A percentile compares a stretch with the other conserved stretches of the same genome.
phyloP scores from a whole-genome alignment of 352 stramenopile species.

The Pythium coloratum region DNA sequence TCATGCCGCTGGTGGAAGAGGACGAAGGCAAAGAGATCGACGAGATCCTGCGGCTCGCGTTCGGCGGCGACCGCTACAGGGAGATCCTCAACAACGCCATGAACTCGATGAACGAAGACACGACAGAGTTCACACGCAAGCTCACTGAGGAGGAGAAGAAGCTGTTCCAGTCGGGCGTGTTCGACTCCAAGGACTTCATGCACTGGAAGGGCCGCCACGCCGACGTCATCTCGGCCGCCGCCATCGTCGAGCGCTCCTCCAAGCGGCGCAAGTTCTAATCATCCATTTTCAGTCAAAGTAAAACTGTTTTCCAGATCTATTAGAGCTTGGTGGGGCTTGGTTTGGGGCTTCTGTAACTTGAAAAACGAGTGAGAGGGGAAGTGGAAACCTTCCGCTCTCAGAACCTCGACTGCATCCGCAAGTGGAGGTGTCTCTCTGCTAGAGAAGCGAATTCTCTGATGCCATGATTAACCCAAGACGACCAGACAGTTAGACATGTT shows the following conservation, averaged over 20 bases:
- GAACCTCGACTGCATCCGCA: too few relatives aligned
- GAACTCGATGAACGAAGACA: constrained; percentile 83
- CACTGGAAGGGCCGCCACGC: constrained; percentile 75
- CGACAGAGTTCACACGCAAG: constrained; percentile 78
- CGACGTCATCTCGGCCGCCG: constrained; percentile 58
- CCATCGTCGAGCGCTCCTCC: constrained; percentile 55
- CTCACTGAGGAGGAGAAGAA: constrained; percentile 71
- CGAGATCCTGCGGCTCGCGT: constrained; percentile 77
- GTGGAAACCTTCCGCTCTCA: too few relatives aligned
- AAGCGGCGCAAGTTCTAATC: constrained; percentile 60
- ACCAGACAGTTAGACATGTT: too few relatives aligned
- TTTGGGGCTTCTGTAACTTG: too few relatives aligned
- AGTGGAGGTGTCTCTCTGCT: too few relatives aligned
- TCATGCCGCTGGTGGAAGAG: constrained; percentile 55
- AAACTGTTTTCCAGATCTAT: too few relatives aligned
- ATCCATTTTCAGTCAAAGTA: too few relatives aligned
- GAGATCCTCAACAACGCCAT: constrained; percentile 83
- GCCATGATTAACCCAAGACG: too few relatives aligned
- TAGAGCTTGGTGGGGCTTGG: too few relatives aligned
- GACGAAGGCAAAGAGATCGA: constrained; percentile 57
- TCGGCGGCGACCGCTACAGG: constrained; percentile 74
- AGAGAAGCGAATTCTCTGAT: too few relatives aligned
- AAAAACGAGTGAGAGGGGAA: too few relatives aligned
- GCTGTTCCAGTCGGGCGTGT: constrained; percentile 61
- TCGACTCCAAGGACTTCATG: constrained; percentile 73